Percentiles rank a stretch among this genome's conserved stretches.
These are phyloP conservation scores for Erucastrum elatum DNA, from an alignment of 345 rosid genomes.

Conservation along the genomic window DNA sequence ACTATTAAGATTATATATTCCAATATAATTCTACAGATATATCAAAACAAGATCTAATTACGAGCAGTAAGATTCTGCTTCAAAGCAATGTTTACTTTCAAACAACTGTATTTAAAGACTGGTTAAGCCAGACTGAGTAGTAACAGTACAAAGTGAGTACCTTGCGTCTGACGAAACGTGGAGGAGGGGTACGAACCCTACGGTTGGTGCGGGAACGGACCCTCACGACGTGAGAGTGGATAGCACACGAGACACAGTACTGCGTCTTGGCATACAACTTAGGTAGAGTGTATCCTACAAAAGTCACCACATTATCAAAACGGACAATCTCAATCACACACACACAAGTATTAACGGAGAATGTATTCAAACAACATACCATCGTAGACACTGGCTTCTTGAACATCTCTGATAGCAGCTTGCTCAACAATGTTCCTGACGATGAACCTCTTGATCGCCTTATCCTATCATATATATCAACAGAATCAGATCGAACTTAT, in stretches of 20 bases:
- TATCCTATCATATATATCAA: too few relatives aligned
- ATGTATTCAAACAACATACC: too few relatives aligned
- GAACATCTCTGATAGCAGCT: too few relatives aligned
- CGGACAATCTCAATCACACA: not conserved
- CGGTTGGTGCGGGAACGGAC: constrained; percentile 75
- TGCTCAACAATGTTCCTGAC: too few relatives aligned
- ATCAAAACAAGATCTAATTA: not conserved
- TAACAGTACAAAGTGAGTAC: constrained; percentile 34
- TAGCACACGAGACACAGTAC: too few relatives aligned
- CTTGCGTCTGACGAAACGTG: constrained; percentile 78
- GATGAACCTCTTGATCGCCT: too few relatives aligned
- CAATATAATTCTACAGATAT: not conserved
- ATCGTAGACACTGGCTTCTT: too few relatives aligned
- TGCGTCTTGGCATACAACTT: constrained; percentile 82
- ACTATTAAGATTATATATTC: too few relatives aligned
- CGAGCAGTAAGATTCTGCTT: too few relatives aligned
- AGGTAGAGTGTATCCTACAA: constrained; percentile 67
- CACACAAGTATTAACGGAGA: not conserved
- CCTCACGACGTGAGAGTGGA: constrained; percentile 93
- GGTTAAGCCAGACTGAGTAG: not conserved
- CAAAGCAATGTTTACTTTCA: too few relatives aligned
- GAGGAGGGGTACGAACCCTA: constrained; percentile 81
- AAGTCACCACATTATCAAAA: not conserved
- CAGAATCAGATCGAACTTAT: too few relatives aligned
- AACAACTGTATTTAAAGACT: too few relatives aligned